Evolutionary conservation across 1,284 basidiomycete species (phyloP).

Genomic region (Leccinum colubrinum): DNA sequence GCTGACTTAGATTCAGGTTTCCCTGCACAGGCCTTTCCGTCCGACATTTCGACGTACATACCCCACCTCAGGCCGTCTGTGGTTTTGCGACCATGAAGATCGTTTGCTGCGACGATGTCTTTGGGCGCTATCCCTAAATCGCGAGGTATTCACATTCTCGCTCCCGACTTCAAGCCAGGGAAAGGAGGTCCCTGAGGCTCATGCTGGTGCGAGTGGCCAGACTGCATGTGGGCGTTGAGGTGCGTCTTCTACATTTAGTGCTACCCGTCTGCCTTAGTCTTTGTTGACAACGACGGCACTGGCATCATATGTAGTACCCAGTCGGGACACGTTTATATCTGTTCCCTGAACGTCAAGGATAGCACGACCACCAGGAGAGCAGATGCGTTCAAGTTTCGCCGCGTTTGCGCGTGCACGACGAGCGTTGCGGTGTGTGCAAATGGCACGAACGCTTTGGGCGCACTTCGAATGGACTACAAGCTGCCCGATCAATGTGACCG

Average conservation of each 20-base stretch:
- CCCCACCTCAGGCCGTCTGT: constrained; percentile 68
- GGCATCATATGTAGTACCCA: constrained; percentile 87
- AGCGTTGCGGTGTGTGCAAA: constrained; percentile 82
- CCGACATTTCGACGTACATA: constrained; percentile 69
- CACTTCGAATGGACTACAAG: constrained; percentile 74
- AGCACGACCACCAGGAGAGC: constrained; percentile 33
- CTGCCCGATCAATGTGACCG: constrained; percentile 58
- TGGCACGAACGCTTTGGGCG: constrained; percentile 87
- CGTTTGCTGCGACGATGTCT: constrained; percentile 76
- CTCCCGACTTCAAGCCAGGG: constrained; percentile 39
- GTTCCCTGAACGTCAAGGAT: constrained; percentile 56
- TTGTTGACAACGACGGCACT: constrained; percentile 59
- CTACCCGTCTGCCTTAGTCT: background rate
- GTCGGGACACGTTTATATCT: constrained; percentile 92
- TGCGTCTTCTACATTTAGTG: constrained; percentile 32
- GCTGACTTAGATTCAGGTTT: constrained; percentile 44
- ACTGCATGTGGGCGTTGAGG: constrained; percentile 89
- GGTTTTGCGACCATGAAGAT: constrained; percentile 81
- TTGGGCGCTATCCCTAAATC: constrained; percentile 85
- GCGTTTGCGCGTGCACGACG: constrained; percentile 82
- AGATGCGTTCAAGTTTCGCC: constrained; percentile 81
- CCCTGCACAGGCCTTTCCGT: constrained; percentile 66
- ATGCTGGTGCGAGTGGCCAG: constrained; percentile 31
- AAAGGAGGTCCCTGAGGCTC: constrained; percentile 26
- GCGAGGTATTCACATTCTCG: constrained; percentile 90